Conservation (phyloP, 208 protist genomes). For the Leishmania lainsoni region DNA sequence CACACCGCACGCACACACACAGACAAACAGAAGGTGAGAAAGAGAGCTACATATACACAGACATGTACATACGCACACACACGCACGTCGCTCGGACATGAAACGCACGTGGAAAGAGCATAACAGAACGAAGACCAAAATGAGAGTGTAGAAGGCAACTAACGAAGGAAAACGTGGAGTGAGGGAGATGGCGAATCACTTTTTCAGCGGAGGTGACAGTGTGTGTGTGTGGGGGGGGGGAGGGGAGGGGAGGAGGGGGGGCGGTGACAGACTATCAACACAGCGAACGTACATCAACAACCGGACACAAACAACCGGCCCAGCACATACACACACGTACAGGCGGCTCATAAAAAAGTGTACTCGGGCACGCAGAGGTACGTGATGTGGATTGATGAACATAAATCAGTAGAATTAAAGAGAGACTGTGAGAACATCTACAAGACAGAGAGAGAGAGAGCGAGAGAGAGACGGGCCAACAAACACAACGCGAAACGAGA, state of each 20-base stretch:
- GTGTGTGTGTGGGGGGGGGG: too few species aligned
- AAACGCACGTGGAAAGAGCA: background rate
- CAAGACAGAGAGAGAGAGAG: background rate
- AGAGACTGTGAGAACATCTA: background rate
- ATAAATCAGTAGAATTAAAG: background rate
- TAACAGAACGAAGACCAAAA: background rate
- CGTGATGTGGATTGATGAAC: background rate
- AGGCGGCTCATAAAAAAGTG: background rate
- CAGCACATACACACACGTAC: constrained; percentile 3
- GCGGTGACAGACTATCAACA: background rate
- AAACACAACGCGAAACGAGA: background rate
- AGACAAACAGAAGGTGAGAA: background rate
- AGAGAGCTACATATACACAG: constrained; percentile 6
- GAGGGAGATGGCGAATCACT: background rate
- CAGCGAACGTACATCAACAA: background rate
- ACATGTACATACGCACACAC: constrained; percentile 11
- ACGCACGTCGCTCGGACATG: background rate
- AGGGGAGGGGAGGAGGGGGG: too few species aligned
- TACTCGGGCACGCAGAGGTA: background rate
- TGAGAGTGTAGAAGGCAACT: background rate
- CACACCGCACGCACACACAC: background rate
- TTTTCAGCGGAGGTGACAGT: background rate
- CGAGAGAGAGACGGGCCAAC: background rate
- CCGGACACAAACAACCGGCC: background rate
- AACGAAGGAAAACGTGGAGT: background rate